These are phyloP conservation scores for Eragrostis tef DNA, from an alignment of 202 grass and related monocot genomes.

Conservation along the genomic window DNA sequence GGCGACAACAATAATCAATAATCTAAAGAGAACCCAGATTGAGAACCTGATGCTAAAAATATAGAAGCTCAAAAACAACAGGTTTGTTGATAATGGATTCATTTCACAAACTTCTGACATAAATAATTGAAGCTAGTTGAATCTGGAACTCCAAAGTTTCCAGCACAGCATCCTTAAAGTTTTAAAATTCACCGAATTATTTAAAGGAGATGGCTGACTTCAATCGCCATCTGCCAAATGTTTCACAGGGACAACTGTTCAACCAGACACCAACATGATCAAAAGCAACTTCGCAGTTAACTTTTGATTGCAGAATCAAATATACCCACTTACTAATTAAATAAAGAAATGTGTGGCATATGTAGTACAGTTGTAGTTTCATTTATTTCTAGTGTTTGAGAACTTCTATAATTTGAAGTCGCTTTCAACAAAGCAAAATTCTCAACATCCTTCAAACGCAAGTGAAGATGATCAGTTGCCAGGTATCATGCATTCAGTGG, in stretches of 20 bases:
- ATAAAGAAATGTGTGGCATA: not conserved
- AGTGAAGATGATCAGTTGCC: conserved; percentile 27
- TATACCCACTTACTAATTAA: not conserved
- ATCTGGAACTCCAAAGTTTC: conserved; percentile 24
- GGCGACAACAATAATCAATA: not conserved
- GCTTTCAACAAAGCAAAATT: conserved; percentile 42
- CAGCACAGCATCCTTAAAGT: not conserved
- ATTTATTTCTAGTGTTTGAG: conserved; percentile 1
- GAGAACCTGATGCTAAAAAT: not conserved
- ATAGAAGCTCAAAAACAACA: not conserved
- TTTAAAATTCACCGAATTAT: conserved; percentile 17
- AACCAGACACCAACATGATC: not conserved
- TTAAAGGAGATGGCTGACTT: not conserved
- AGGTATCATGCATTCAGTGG: conserved; percentile 36
- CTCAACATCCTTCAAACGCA: conserved; percentile 36
- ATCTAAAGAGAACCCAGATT: not conserved
- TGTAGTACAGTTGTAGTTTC: not conserved
- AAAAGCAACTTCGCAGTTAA: not conserved
- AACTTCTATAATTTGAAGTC: conserved; percentile 24
- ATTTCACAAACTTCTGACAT: conserved; percentile 1
- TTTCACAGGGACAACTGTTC: not conserved
- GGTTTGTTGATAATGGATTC: not conserved
- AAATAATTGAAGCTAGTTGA: conserved; percentile 9
- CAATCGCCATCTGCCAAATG: not conserved
- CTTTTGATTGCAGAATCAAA: not conserved